Conservation (phyloP, 192 early-diverging fungal genomes). For the Backusella tarrabulga region DNA sequence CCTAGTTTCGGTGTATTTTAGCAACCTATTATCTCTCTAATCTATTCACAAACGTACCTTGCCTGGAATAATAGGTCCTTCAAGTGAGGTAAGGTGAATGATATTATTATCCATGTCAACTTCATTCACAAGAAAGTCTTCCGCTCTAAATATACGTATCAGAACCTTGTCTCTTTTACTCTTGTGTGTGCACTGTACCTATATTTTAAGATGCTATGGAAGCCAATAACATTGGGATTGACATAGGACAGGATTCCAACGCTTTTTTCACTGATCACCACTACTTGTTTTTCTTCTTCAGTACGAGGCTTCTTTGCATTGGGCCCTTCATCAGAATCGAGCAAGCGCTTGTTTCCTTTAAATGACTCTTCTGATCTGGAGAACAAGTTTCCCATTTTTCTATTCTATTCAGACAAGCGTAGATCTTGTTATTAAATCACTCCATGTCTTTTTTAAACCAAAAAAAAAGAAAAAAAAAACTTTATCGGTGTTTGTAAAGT, state of each 20-base stretch:
- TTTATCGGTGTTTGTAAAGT: not conserved
- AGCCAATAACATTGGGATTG: conserved; percentile 6
- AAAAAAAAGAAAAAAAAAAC: not conserved
- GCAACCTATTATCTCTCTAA: not conserved
- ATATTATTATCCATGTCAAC: conserved; percentile 69
- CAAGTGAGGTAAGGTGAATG: conserved; percentile 58
- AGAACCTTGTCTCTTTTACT: not conserved
- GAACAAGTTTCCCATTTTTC: conserved; percentile 1
- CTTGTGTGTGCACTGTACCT: not conserved
- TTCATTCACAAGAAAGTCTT: conserved; percentile 95
- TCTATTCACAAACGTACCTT: not conserved
- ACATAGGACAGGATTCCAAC: conserved; percentile 22
- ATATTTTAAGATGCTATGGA: conserved; percentile 29
- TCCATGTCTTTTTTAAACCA: not conserved
- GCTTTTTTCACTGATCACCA: not conserved
- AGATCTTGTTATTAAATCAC: not conserved
- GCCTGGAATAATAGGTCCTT: conserved; percentile 12
- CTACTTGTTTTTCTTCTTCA: not conserved
- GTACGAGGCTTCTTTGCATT: not conserved
- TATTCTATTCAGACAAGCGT: not conserved
- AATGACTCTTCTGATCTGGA: not conserved
- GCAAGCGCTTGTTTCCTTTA: not conserved
- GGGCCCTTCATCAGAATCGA: not conserved
- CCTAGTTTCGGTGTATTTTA: not conserved
- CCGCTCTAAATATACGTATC: conserved; percentile 47